These are phyloP conservation scores for Dunaliella sp. DNA, from an alignment of 139 green algal genomes.

Conservation along the genomic window DNA sequence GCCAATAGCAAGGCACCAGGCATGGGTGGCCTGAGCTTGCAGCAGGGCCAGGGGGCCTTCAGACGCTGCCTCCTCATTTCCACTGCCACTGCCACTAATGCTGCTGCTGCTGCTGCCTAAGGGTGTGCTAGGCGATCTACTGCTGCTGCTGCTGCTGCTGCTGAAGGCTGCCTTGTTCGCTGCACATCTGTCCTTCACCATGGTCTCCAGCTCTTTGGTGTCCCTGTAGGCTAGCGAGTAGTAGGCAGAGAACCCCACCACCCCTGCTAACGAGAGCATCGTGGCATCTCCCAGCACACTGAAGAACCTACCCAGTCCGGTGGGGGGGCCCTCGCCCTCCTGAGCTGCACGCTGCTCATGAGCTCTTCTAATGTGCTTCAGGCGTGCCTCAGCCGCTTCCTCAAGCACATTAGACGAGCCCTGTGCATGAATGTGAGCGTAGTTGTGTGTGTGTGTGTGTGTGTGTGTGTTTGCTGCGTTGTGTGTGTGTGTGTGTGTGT, in stretches of 20 bases:
- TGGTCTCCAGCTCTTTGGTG: constrained; percentile 36
- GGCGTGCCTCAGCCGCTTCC: background rate
- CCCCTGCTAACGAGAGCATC: constrained; percentile 38
- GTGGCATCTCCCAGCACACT: background rate
- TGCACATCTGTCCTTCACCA: constrained; percentile 33
- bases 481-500: too few species aligned
- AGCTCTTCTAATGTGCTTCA: background rate
- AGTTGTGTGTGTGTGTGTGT: too few species aligned
- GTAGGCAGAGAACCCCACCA: constrained; percentile 58
- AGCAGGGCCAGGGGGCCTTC: constrained; percentile 31
- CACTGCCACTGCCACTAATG: background rate
- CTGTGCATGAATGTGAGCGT: too few species aligned
- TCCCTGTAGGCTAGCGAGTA: constrained; percentile 58
- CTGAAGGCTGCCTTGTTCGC: too few species aligned
- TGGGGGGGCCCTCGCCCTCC: background rate
- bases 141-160: background rate
- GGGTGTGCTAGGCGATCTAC: background rate
- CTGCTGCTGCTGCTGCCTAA: background rate
- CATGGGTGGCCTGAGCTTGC: constrained; percentile 6
- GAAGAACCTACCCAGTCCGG: background rate
- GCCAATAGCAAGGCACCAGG: constrained; percentile 46
- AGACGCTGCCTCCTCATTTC: background rate
- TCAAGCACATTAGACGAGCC: background rate
- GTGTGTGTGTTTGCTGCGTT: too few species aligned
- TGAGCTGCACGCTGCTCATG: background rate